These are phyloP conservation scores for Trichoderma erinaceum DNA, from an alignment of 495 filamentous ascomycete species.

Conservation along the genomic window DNA sequence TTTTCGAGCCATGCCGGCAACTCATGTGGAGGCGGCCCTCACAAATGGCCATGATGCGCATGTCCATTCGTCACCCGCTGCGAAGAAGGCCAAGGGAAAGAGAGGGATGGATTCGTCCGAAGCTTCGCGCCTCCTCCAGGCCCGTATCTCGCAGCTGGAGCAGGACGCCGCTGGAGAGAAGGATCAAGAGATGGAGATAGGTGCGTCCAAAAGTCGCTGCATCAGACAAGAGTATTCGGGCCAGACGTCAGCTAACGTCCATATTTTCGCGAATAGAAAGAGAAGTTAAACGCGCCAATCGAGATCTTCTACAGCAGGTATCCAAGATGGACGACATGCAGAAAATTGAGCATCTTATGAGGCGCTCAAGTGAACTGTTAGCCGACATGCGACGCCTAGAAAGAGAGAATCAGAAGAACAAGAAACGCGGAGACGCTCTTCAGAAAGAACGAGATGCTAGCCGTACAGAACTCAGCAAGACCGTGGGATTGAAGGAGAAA, in stretches of 20 bases:
- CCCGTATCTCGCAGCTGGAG: conserved; percentile 93
- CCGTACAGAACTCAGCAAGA: conserved; percentile 80
- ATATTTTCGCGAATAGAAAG: conserved; percentile 35
- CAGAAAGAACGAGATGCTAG: conserved; percentile 95
- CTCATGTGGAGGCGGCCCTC: conserved; percentile 22
- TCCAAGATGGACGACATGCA: conserved; percentile 66
- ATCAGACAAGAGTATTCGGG: neutral
- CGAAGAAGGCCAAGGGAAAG: conserved; percentile 62
- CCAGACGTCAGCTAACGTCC: neutral
- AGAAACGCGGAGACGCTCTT: conserved; percentile 87
- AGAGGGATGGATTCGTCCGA: conserved; percentile 74
- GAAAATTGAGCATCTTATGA: conserved; percentile 81
- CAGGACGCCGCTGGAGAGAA: conserved; percentile 87
- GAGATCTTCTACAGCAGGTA: conserved; percentile 76
- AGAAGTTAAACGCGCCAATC: conserved; percentile 84
- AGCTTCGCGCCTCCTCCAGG: conserved; percentile 80
- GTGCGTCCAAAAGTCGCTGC: conserved; percentile 54
- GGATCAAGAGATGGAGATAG: conserved; percentile 93
- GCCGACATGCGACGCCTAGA: conserved; percentile 92
- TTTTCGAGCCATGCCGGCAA: conserved; percentile 21
- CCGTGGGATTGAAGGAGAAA: conserved; percentile 82
- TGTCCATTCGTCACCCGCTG: conserved; percentile 30
- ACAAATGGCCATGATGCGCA: conserved; percentile 31
- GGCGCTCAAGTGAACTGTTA: conserved; percentile 83
- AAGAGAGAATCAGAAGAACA: conserved; percentile 87